A percentile compares a stretch with the other conserved stretches of the same genome.
phyloP scores from a whole-genome alignment of 2,329 filamentous ascomycete genomes.

The Aphanoascus verrucosus region DNA sequence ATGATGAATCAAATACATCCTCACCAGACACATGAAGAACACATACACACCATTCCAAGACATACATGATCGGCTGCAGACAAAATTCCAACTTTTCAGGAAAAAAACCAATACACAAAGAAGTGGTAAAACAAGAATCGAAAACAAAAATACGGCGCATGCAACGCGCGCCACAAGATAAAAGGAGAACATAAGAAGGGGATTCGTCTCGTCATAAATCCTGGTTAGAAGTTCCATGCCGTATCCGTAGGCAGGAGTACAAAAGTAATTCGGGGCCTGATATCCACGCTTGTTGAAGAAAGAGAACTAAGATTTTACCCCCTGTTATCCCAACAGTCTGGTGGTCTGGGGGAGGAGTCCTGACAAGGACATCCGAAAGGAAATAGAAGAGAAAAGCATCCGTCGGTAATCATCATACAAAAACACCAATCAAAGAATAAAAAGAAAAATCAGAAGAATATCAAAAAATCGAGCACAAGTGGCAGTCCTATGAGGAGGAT shows the following conservation, averaged over 20 bases:
- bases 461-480: not conserved
- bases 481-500: not conserved
- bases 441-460: constrained; percentile 2
- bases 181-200: not conserved
- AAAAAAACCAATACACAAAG: not conserved
- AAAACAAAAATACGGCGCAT: not conserved
- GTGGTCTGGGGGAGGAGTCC: not conserved
- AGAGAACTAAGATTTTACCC: not conserved
- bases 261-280: not conserved
- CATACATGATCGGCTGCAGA: not conserved
- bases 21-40: not conserved
- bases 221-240: not conserved
- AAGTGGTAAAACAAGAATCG: constrained; percentile 1
- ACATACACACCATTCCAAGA: not conserved
- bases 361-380: not conserved
- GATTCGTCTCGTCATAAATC: constrained; percentile 7
- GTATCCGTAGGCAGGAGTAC: not conserved
- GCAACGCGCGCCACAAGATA: not conserved
- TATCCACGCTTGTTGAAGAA: constrained; percentile 1
- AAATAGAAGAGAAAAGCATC: constrained; percentile 2
- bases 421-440: not conserved
- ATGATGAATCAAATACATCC: not conserved
- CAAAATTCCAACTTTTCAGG: not conserved
- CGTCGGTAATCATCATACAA: constrained; percentile 4
- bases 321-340: not conserved